A percentile compares a stretch with the other conserved stretches of the same genome.
phyloP scores from a whole-genome alignment of 2,329 filamentous ascomycete genomes.

The Metarhizium anisopliae region DNA sequence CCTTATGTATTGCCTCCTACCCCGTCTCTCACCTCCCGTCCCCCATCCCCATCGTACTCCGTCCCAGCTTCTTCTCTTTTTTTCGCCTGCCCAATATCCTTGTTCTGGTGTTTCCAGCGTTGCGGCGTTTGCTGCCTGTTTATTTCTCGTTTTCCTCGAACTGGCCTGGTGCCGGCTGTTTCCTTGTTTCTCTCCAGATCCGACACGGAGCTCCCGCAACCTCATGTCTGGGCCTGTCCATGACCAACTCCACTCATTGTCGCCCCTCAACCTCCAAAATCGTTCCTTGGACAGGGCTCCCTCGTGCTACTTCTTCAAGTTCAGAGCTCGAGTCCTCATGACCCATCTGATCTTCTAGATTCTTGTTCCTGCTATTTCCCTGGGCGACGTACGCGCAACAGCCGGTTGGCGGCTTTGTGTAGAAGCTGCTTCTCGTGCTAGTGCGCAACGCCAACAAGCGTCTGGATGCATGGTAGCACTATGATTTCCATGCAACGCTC shows the following conservation, averaged over 20 bases:
- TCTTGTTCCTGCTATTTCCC: not conserved
- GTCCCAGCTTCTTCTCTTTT: not conserved
- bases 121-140: not conserved
- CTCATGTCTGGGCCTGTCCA: too few relatives aligned
- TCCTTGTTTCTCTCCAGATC: not conserved
- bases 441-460: conserved; percentile 17
- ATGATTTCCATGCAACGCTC: conserved; percentile 57
- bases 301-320: not conserved
- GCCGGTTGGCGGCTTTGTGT: conserved; percentile 15
- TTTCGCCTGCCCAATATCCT: not conserved
- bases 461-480: conserved; percentile 35
- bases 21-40: not conserved
- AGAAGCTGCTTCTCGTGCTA: conserved; percentile 25
- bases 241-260: not conserved
- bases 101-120: not conserved
- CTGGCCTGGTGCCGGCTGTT: not conserved
- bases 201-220: not conserved
- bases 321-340: not conserved
- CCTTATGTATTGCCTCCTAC: not conserved
- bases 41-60: not conserved
- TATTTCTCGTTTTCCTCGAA: not conserved
- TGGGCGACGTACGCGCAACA: conserved; percentile 5
- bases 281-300: not conserved
- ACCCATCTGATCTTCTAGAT: not conserved
- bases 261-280: not conserved